Percentiles rank a stretch among this genome's conserved stretches.
These are phyloP conservation scores for Pseudocercospora macadamiae DNA, from an alignment of 2,329 filamentous ascomycete species.

Conservation along the genomic window DNA sequence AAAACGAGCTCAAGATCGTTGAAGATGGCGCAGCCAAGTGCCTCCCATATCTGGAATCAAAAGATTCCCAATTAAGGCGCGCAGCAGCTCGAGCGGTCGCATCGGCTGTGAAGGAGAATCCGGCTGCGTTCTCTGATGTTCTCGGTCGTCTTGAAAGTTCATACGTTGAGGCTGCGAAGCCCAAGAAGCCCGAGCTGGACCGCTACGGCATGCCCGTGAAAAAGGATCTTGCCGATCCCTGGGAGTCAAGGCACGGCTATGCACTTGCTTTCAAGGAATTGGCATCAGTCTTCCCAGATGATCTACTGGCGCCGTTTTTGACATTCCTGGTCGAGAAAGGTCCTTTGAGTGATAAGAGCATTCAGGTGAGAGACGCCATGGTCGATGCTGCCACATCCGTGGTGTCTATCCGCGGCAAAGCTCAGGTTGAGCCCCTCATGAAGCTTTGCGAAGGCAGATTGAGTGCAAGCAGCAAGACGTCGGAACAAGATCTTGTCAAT, in stretches of 20 bases:
- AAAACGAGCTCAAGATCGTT: slow-evolving; percentile 76
- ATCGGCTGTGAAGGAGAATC: slow-evolving; percentile 67
- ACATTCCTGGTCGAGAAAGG: slow-evolving; percentile 83
- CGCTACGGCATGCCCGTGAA: slow-evolving; percentile 94
- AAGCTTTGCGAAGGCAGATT: slow-evolving; percentile 84
- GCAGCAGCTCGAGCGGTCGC: slow-evolving; percentile 82
- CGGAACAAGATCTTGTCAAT: slow-evolving; percentile 85
- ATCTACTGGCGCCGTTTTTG: slow-evolving; percentile 75
- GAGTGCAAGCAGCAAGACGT: slow-evolving; percentile 79
- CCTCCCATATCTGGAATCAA: slow-evolving; percentile 76
- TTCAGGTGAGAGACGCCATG: slow-evolving; percentile 82
- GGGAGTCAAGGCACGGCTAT: slow-evolving; percentile 88
- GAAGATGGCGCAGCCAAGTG: slow-evolving; percentile 64
- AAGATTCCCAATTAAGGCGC: slow-evolving; percentile 78
- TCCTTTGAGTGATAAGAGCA: slow-evolving; percentile 81
- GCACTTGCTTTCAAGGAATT: slow-evolving; percentile 85
- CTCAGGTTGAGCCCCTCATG: slow-evolving; percentile 87
- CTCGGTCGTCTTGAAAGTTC: slow-evolving; percentile 67
- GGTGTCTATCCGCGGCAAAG: slow-evolving; percentile 78
- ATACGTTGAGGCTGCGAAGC: slow-evolving; percentile 80
- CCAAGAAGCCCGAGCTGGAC: slow-evolving; percentile 80
- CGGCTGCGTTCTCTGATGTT: slow-evolving; percentile 62
- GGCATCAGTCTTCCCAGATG: slow-evolving; percentile 67
- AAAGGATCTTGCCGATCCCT: slow-evolving; percentile 82
- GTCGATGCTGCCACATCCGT: slow-evolving; percentile 82